These are phyloP conservation scores for Dioszegia crocea DNA, from an alignment of 768 basidiomycete species.

Conservation along the genomic window DNA sequence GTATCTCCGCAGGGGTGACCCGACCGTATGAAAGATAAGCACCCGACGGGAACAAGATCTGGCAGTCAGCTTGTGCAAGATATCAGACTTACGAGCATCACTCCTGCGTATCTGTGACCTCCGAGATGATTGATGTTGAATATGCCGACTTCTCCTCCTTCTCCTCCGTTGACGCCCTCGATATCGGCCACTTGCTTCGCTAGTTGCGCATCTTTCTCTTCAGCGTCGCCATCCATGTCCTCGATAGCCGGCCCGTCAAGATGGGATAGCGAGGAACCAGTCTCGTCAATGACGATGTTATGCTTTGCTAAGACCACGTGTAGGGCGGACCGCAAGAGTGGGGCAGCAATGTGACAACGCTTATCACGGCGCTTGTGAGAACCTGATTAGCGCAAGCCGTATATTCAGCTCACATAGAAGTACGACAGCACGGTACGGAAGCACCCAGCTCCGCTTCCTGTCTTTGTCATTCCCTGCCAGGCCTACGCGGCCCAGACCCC, in stretches of 20 bases:
- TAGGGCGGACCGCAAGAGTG: conserved; percentile 50
- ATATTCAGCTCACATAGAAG: conserved; percentile 67
- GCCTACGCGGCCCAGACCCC: too few species aligned
- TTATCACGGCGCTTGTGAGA: conserved; percentile 92
- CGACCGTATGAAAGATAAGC: conserved; percentile 90
- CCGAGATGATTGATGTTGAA: conserved; percentile 85
- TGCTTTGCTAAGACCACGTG: conserved; percentile 61
- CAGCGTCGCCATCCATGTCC: conserved; percentile 58
- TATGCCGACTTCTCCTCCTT: conserved; percentile 63
- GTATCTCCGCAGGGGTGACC: conserved; percentile 80
- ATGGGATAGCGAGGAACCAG: conserved; percentile 36
- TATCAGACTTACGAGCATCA: conserved; percentile 69
- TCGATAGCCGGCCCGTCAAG: conserved; percentile 60
- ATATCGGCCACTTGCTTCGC: conserved; percentile 55
- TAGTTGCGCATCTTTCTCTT: conserved; percentile 60
- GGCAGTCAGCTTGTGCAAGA: background rate
- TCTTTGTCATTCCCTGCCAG: too few species aligned
- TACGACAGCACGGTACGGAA: conserved; percentile 87
- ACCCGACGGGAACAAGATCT: conserved; percentile 85
- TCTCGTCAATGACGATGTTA: conserved; percentile 39
- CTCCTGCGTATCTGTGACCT: conserved; percentile 88
- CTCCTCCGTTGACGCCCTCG: conserved; percentile 58
- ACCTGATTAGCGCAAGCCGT: conserved; percentile 54
- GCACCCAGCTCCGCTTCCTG: conserved; percentile 59
- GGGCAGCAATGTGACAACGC: conserved; percentile 80